A percentile compares a stretch with the other conserved stretches of the same genome.
Conservation (phyloP, 495 filamentous ascomycete genomes). For the Podospora fimiseda region DNA sequence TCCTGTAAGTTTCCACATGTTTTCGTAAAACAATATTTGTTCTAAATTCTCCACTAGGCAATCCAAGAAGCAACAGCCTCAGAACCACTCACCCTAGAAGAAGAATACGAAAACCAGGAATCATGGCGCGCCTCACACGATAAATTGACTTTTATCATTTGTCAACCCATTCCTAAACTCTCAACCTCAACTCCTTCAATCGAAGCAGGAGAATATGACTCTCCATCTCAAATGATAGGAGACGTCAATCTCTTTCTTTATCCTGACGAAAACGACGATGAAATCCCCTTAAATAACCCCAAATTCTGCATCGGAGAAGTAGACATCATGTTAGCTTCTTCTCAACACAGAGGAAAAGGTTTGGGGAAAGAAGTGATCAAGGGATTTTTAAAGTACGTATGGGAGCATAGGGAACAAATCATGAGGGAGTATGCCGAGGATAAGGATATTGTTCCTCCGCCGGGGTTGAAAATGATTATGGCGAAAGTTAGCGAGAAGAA, state of each 20-base stretch:
- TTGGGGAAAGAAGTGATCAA: conserved; percentile 60
- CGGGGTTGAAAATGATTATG: conserved; percentile 31
- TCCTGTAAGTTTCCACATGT: conserved; percentile 43
- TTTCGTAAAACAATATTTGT: background rate
- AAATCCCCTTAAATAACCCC: conserved; percentile 6
- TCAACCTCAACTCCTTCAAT: conserved; percentile 6
- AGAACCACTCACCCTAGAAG: conserved; percentile 65
- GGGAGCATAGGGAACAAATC: conserved; percentile 42
- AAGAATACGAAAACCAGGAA: conserved; percentile 81
- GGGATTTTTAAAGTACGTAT: conserved; percentile 62
- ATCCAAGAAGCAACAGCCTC: conserved; percentile 81
- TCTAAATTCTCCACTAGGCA: conserved; percentile 41
- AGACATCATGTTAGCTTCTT: conserved; percentile 80
- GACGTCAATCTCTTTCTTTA: conserved; percentile 83
- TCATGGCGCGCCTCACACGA: conserved; percentile 72
- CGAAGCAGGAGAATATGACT: conserved; percentile 41
- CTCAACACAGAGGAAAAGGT: conserved; percentile 52
- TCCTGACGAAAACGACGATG: conserved; percentile 32
- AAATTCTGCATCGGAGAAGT: conserved; percentile 59
- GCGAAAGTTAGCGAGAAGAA: conserved; percentile 43
- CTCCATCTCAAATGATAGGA: conserved; percentile 60
- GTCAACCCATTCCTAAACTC: conserved; percentile 33
- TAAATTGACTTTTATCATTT: conserved; percentile 69
- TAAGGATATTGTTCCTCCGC: conserved; percentile 3
- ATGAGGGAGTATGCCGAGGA: conserved; percentile 49